Evolutionary conservation across 116 monocot species (phyloP).

Genomic region (Papilionanthe hybrid): DNA sequence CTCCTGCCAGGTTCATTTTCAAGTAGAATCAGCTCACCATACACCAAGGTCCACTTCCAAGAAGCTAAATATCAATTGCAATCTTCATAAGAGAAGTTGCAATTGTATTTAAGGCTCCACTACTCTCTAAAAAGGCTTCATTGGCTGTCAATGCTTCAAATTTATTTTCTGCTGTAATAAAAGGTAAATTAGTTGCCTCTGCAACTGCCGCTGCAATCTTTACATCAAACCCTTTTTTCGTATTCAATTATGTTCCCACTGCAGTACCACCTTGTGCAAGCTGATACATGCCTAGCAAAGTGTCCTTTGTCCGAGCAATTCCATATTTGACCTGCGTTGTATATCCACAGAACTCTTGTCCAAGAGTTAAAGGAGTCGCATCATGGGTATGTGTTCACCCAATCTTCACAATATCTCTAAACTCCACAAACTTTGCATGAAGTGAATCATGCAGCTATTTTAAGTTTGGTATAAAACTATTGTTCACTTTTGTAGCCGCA

Average conservation of each 20-base stretch:
- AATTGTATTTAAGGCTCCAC: slow-evolving; percentile 93
- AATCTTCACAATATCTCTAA: slow-evolving; percentile 95
- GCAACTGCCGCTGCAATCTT: slow-evolving; percentile 93
- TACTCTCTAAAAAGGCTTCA: slow-evolving; percentile 97
- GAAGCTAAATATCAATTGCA: slow-evolving; percentile 88
- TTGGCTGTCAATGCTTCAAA: slow-evolving; percentile 98
- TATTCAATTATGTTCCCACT: slow-evolving; percentile 92
- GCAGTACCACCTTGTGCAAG: slow-evolving; percentile 99
- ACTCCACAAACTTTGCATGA: slow-evolving; percentile 81
- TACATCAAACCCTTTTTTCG: slow-evolving; percentile 96
- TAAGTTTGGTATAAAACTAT: slow-evolving; percentile 80
- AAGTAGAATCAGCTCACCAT: slow-evolving; percentile 91
- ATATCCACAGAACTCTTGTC: slow-evolving; percentile 98
- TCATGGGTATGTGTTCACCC: slow-evolving; percentile 98
- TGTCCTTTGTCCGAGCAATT: slow-evolving; percentile 57
- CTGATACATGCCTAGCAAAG: slow-evolving; percentile 95
- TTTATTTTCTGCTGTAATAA: slow-evolving; percentile 96
- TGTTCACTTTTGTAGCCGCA: slow-evolving; percentile 84
- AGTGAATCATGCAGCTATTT: slow-evolving; percentile 63
- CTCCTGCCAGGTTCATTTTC: slow-evolving; percentile 99
- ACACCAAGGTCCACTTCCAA: slow-evolving; percentile 98
- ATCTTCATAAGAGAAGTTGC: slow-evolving; percentile 96
- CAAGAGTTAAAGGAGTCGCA: slow-evolving; percentile 97
- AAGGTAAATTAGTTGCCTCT: slow-evolving; percentile 78
- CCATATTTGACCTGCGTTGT: slow-evolving; percentile 94